Evolutionary conservation across 805 yeast genomes (phyloP).

Genomic region (Wickerhamomyces rabaulensis): DNA sequence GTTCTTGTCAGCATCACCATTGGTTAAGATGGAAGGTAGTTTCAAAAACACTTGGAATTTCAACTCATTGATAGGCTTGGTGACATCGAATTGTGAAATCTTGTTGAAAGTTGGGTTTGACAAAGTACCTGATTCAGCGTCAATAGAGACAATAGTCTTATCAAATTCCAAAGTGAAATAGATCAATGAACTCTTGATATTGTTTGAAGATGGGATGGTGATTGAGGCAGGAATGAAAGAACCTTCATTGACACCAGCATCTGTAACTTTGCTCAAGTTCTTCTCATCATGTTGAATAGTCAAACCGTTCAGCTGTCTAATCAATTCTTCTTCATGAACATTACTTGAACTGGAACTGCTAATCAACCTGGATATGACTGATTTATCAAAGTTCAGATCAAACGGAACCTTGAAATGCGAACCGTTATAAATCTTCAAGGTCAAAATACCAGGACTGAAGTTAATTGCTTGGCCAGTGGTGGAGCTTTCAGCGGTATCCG

Average conservation of each 20-base stretch:
- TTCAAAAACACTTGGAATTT: slow-evolving; percentile 76
- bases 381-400: slow-evolving; percentile 58
- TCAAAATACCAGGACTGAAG: slow-evolving; percentile 63
- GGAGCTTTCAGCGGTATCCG: background rate
- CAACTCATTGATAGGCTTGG: slow-evolving; percentile 53
- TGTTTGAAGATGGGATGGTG: slow-evolving; percentile 47
- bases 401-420: slow-evolving; percentile 66
- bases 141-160: slow-evolving; percentile 84
- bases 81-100: slow-evolving; percentile 87
- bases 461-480: slow-evolving; percentile 12
- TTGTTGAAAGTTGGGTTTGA: slow-evolving; percentile 79
- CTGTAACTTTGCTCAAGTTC: background rate
- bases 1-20: slow-evolving; percentile 23
- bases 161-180: slow-evolving; percentile 91
- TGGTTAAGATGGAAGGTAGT: slow-evolving; percentile 62
- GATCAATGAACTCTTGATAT: slow-evolving; percentile 54
- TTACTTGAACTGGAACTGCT: slow-evolving; percentile 39
- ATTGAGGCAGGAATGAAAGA: slow-evolving; percentile 47
- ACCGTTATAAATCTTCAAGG: slow-evolving; percentile 72
- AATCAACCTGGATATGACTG: slow-evolving; percentile 60
- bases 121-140: slow-evolving; percentile 80
- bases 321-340: slow-evolving; percentile 15
- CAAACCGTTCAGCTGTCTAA: slow-evolving; percentile 15
- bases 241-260: slow-evolving; percentile 11
- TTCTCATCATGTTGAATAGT: slow-evolving; percentile 27